These are phyloP conservation scores for Colletotrichum endophyticum DNA, from an alignment of 2,329 filamentous ascomycete species.

Conservation along the genomic window DNA sequence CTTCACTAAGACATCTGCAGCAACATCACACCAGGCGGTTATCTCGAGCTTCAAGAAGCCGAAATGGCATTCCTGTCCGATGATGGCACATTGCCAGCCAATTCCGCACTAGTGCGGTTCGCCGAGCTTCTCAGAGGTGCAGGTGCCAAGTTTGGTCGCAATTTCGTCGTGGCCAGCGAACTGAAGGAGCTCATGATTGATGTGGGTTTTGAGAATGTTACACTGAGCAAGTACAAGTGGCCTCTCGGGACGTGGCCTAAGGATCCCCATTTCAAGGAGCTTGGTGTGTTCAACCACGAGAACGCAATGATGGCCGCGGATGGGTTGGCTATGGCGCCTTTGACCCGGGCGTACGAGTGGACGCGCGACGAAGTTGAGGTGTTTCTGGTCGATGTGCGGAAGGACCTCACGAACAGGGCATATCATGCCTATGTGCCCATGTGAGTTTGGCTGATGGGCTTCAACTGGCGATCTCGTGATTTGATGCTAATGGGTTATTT, in stretches of 20 bases:
- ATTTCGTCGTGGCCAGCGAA: constrained; percentile 23
- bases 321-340: constrained; percentile 37
- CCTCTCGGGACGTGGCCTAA: constrained; percentile 22
- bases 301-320: constrained; percentile 37
- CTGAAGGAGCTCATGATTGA: constrained; percentile 30
- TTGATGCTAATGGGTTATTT: no score
- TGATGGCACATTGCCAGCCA: constrained; percentile 44
- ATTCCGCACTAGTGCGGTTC: constrained; percentile 31
- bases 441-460: constrained; percentile 27
- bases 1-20: background rate
- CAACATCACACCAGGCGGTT: constrained; percentile 54
- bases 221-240: constrained; percentile 16
- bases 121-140: background rate
- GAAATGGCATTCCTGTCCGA: constrained; percentile 44
- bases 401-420: constrained; percentile 32
- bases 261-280: background rate
- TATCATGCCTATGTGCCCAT: constrained; percentile 43
- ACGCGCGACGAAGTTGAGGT: constrained; percentile 33
- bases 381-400: constrained; percentile 39
- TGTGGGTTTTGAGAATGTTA: constrained; percentile 26
- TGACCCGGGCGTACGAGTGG: constrained; percentile 38
- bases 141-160: constrained; percentile 23
- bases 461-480: accelerated
- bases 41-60: constrained; percentile 58
- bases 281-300: constrained; percentile 28